phyloP scores from a whole-genome alignment of 129 eudicot species.

The Tagetes patula region DNA sequence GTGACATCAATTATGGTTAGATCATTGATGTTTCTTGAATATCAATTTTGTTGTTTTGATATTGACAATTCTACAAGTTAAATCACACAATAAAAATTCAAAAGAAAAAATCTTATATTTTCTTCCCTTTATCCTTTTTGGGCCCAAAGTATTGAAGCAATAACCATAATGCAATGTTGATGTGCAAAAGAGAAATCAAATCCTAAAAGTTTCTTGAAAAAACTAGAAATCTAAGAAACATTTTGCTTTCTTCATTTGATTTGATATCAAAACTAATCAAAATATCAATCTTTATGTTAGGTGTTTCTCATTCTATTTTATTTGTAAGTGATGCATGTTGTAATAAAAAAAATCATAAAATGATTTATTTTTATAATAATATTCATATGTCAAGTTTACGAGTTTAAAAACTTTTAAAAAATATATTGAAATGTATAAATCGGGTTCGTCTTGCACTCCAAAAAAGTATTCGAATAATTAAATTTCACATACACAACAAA shows the following conservation, averaged over 20 bases:
- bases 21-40: slow-evolving; percentile 17
- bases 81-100: slow-evolving; percentile 3
- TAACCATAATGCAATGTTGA: slow-evolving; percentile 19
- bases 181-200: slow-evolving; percentile 21
- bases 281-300: background rate
- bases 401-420: too few species aligned
- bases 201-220: slow-evolving; percentile 28
- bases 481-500: background rate
- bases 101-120: background rate
- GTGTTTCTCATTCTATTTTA: background rate
- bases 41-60: slow-evolving; percentile 4
- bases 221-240: slow-evolving; percentile 18
- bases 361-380: too few species aligned
- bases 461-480: background rate
- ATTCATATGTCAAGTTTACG: background rate
- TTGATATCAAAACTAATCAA: background rate
- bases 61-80: slow-evolving; percentile 16
- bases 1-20: background rate
- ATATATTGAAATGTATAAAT: background rate
- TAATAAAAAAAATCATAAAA: too few species aligned
- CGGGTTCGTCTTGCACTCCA: background rate
- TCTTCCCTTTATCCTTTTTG: background rate
- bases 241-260: slow-evolving; percentile 1
- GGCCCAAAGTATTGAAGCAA: slow-evolving; percentile 14
- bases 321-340: too few species aligned